A percentile compares a stretch with the other conserved stretches of the same genome.
Conservation (phyloP, 2,329 filamentous ascomycete genomes). For the Microsporum canis region DNA sequence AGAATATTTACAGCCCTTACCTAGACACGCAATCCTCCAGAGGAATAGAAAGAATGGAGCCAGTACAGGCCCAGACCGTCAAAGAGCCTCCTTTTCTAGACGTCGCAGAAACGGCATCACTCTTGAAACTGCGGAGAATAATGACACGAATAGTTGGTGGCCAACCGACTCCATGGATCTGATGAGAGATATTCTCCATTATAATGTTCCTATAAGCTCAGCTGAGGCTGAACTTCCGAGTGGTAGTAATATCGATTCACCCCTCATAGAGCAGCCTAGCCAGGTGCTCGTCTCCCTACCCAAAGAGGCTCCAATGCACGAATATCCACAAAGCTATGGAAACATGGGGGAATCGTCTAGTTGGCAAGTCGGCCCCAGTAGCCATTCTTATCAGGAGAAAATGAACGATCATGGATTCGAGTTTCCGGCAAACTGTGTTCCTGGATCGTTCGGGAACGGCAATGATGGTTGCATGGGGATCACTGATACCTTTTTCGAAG, state of each 20-base stretch:
- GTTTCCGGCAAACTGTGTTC: neutral
- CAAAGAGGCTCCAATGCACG: neutral
- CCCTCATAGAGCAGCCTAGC: neutral
- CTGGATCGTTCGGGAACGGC: neutral
- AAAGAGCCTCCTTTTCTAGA: neutral
- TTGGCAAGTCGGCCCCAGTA: neutral
- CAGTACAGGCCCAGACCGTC: neutral
- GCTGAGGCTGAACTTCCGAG: neutral
- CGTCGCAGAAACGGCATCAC: neutral
- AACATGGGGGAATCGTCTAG: too few relatives aligned
- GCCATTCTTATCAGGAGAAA: neutral
- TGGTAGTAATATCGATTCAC: neutral
- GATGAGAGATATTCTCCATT: slow-evolving; percentile 1
- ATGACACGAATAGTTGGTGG: neutral
- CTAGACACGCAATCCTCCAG: slow-evolving; percentile 4
- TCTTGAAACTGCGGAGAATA: neutral
- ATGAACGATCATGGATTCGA: neutral
- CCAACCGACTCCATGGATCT: neutral
- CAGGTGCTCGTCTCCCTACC: neutral
- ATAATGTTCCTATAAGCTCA: neutral
- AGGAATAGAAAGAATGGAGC: neutral
- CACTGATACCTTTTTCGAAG: neutral
- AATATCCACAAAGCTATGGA: neutral
- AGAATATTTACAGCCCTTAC: neutral
- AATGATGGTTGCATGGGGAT: neutral